Conservation (phyloP, 352 stramenopile species). For the Globisporangium paddicum region DNA sequence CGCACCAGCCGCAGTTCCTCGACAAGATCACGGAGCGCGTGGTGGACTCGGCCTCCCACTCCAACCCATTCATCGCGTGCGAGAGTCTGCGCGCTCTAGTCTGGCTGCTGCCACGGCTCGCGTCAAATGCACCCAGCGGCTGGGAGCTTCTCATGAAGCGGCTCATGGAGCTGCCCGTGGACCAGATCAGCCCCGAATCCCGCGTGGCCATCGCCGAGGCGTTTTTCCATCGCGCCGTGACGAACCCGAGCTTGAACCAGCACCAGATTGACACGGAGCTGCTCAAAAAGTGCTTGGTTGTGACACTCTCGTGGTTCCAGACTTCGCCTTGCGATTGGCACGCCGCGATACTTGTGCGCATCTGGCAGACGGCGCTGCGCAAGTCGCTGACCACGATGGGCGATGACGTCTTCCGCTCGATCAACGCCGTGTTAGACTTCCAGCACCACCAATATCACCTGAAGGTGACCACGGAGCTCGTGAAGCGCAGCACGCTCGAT, state of each 20-base stretch:
- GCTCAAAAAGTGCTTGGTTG: constrained; percentile 36
- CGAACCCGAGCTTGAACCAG: constrained; percentile 27
- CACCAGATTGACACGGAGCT: constrained; percentile 41
- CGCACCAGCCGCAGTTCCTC: constrained; percentile 48
- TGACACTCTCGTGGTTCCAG: constrained; percentile 61
- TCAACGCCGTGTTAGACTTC: constrained; percentile 53
- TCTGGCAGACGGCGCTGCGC: constrained; percentile 57
- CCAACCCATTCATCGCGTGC: constrained; percentile 49
- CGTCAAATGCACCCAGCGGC: constrained; percentile 10
- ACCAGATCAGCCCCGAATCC: constrained; percentile 39
- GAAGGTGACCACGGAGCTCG: constrained; percentile 27
- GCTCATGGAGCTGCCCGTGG: constrained; percentile 39
- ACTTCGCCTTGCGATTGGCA: constrained; percentile 64
- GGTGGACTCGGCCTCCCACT: constrained; percentile 29
- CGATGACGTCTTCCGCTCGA: constrained; percentile 36
- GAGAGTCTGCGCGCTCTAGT: constrained; percentile 64
- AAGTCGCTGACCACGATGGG: constrained; percentile 34
- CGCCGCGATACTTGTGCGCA: constrained; percentile 39
- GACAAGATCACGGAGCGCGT: constrained; percentile 45
- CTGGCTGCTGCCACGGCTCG: constrained; percentile 55
- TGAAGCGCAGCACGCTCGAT: constrained; percentile 48
- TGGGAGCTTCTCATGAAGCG: constrained; percentile 44
- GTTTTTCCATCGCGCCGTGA: constrained; percentile 58
- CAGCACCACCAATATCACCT: constrained; percentile 27
- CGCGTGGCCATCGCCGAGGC: constrained; percentile 55